Percentiles rank a stretch among this genome's conserved stretches.
Conservation (phyloP, 176 grass and related monocot species). For the Eleusine coracana region DNA sequence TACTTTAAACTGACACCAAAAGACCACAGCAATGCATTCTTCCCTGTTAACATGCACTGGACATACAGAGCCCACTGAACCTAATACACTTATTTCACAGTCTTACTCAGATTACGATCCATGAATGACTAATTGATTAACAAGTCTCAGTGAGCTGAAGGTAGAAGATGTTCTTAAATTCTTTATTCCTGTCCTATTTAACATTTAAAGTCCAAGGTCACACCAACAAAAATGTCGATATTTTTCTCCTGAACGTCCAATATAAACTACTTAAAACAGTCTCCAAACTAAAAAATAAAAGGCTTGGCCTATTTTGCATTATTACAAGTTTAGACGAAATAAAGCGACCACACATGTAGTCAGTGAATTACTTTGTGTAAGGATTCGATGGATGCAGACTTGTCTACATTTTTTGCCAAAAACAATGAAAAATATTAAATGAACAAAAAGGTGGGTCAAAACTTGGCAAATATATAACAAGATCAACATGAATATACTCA, state of each 20-base stretch:
- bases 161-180: not conserved
- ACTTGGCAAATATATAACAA: not conserved
- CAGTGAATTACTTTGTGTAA: not conserved
- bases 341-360: constrained; percentile 1
- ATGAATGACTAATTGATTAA: not conserved
- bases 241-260: not conserved
- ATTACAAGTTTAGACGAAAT: not conserved
- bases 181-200: not conserved
- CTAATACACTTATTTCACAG: not conserved
- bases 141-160: not conserved
- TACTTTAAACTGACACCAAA: not conserved
- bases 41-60: not conserved
- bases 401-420: not conserved
- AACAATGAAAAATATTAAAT: too few relatives aligned
- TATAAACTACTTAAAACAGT: not conserved
- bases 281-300: not conserved
- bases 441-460: not conserved
- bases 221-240: not conserved
- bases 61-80: not conserved
- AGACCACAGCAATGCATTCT: not conserved
- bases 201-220: not conserved
- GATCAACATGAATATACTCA: constrained; percentile 12
- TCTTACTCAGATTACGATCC: not conserved
- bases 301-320: not conserved
- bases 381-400: not conserved